Conservation (phyloP, 1,284 basidiomycete species). For the Marasmius tenuissimus region DNA sequence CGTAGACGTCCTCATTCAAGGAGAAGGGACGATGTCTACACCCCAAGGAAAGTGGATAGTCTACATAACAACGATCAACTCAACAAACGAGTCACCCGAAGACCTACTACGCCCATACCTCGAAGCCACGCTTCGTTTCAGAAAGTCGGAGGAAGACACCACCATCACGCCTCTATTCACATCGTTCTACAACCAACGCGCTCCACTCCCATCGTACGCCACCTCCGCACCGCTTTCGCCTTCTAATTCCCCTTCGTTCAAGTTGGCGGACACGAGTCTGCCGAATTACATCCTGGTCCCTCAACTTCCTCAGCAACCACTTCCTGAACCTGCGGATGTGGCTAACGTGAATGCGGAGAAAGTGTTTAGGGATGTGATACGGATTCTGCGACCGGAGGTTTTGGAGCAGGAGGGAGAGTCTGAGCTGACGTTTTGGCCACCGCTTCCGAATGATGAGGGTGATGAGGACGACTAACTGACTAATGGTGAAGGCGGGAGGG, state of each 20-base stretch:
- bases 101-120: slow-evolving; percentile 63
- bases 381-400: slow-evolving; percentile 20
- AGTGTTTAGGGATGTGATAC: slow-evolving; percentile 57
- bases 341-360: slow-evolving; percentile 59
- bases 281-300: slow-evolving; percentile 36
- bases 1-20: slow-evolving; percentile 75
- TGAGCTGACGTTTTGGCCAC: slow-evolving; percentile 45
- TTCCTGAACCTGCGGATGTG: slow-evolving; percentile 59
- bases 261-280: not conserved
- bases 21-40: slow-evolving; percentile 83
- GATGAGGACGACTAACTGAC: slow-evolving; percentile 30
- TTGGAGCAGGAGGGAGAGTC: not conserved
- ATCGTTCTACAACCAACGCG: slow-evolving; percentile 53
- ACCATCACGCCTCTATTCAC: slow-evolving; percentile 47
- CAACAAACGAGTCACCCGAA: slow-evolving; percentile 34
- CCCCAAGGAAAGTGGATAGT: slow-evolving; percentile 81
- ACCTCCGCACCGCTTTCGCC: slow-evolving; percentile 11
- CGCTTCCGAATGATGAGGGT: slow-evolving; percentile 35
- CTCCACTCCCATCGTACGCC: not conserved
- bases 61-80: slow-evolving; percentile 57
- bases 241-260: slow-evolving; percentile 10
- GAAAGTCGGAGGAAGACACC: slow-evolving; percentile 14
- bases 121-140: slow-evolving; percentile 35
- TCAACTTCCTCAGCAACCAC: slow-evolving; percentile 36
- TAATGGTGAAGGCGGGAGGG: not conserved